Percentiles rank a stretch among this genome's conserved stretches.
Evolutionary conservation across 495 filamentous ascomycete species (phyloP).

Genomic region (Hypoxylon crocopeplum): DNA sequence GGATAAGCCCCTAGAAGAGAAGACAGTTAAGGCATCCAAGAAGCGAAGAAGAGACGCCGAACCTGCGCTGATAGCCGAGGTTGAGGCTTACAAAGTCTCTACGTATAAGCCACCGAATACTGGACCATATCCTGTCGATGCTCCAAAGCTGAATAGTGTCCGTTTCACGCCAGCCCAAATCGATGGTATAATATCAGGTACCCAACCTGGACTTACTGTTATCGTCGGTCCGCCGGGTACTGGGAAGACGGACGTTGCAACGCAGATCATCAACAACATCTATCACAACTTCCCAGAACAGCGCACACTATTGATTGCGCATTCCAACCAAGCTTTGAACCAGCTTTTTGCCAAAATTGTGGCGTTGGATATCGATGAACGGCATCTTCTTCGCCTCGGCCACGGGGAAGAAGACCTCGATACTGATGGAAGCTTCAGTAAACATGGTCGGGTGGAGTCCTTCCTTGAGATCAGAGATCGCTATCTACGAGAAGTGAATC

Average conservation of each 20-base stretch:
- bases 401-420: constrained; percentile 95
- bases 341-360: constrained; percentile 99
- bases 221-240: constrained; percentile 96
- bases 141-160: constrained; percentile 80
- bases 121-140: constrained; percentile 90
- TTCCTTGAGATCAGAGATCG: constrained; percentile 88
- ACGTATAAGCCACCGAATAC: constrained; percentile 92
- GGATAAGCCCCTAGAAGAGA: constrained; percentile 54
- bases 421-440: constrained; percentile 87
- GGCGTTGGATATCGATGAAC: constrained; percentile 91
- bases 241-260: constrained; percentile 97
- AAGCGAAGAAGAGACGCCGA: constrained; percentile 83
- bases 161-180: constrained; percentile 92
- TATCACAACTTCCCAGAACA: constrained; percentile 97
- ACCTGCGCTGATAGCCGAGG: constrained; percentile 59
- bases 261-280: constrained; percentile 98
- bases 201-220: constrained; percentile 91
- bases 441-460: constrained; percentile 92
- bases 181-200: constrained; percentile 91
- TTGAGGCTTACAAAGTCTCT: constrained; percentile 78
- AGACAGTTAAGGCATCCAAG: constrained; percentile 66
- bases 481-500: constrained; percentile 84
- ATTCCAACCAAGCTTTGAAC: constrained; percentile 97
- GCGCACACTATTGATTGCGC: constrained; percentile 90
- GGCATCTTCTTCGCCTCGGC: constrained; percentile 89